Evolutionary conservation across 2,329 filamentous ascomycete species (phyloP).

Genomic region (Exophiala viscosa): DNA sequence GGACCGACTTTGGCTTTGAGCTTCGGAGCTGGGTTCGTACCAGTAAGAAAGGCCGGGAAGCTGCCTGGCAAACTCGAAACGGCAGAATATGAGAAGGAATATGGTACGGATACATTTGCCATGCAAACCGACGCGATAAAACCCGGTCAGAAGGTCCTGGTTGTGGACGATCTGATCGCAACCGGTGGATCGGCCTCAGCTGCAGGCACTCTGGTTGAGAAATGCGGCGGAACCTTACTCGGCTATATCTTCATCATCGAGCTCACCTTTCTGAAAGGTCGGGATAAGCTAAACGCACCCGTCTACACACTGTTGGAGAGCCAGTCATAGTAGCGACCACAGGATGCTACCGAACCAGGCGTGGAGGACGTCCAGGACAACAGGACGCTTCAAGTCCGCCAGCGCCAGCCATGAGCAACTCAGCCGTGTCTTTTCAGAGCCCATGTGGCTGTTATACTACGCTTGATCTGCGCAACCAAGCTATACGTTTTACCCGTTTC

Average conservation of each 20-base stretch:
- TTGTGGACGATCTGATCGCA: conserved; percentile 98
- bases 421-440: too few species aligned
- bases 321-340: conserved; percentile 36
- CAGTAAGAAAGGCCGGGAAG: conserved; percentile 93
- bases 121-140: conserved; percentile 86
- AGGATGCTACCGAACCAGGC: not conserved
- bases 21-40: conserved; percentile 81
- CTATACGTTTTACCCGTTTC: too few species aligned
- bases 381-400: too few species aligned
- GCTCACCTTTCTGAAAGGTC: conserved; percentile 86
- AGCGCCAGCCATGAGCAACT: too few species aligned
- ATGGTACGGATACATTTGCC: conserved; percentile 91
- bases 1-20: conserved; percentile 82
- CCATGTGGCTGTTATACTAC: too few species aligned
- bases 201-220: conserved; percentile 77
- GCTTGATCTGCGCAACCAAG: too few species aligned
- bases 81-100: conserved; percentile 89
- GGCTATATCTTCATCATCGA: conserved; percentile 96
- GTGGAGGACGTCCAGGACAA: not conserved
- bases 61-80: conserved; percentile 84
- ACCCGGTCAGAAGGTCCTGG: conserved; percentile 80
- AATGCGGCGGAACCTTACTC: conserved; percentile 79
- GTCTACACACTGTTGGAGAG: conserved; percentile 76
- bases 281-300: conserved; percentile 80
- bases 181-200: conserved; percentile 91